A percentile compares a stretch with the other conserved stretches of the same genome.
Evolutionary conservation across 208 protist species (phyloP).

Genomic region (Crithidia bombi): DNA sequence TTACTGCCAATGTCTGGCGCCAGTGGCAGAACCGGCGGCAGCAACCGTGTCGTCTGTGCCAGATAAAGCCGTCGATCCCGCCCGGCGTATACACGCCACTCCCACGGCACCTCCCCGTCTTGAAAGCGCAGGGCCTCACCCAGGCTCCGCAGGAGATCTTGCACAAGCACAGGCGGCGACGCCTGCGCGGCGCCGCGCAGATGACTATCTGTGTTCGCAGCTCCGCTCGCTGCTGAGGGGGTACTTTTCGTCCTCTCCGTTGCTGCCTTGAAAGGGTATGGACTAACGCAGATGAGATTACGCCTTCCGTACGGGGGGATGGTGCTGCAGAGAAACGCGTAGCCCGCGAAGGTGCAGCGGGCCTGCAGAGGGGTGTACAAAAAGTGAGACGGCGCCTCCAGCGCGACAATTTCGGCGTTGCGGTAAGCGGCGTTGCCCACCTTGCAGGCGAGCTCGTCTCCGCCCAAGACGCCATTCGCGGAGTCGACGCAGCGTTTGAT

Average conservation of each 20-base stretch:
- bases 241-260: neutral
- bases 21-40: constrained; percentile 52
- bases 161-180: constrained; percentile 28
- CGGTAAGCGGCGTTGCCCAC: constrained; percentile 26
- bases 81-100: constrained; percentile 32
- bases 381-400: constrained; percentile 48
- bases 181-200: neutral
- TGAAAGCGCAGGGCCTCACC: constrained; percentile 42
- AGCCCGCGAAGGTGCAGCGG: constrained; percentile 60
- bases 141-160: constrained; percentile 37
- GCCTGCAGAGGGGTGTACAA: constrained; percentile 61
- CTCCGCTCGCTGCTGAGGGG: neutral
- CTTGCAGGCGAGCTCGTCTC: constrained; percentile 50
- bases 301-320: constrained; percentile 55
- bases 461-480: constrained; percentile 41
- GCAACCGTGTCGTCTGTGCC: constrained; percentile 44
- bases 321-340: constrained; percentile 52
- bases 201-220: neutral
- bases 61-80: constrained; percentile 78
- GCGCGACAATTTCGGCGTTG: constrained; percentile 42
- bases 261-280: neutral
- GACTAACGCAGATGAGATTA: constrained; percentile 31
- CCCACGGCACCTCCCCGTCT: constrained; percentile 33
- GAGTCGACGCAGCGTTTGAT: constrained; percentile 61
- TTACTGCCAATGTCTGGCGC: neutral